Conservation (phyloP, 2,329 filamentous ascomycete genomes). For the Arachnomyces sp. region DNA sequence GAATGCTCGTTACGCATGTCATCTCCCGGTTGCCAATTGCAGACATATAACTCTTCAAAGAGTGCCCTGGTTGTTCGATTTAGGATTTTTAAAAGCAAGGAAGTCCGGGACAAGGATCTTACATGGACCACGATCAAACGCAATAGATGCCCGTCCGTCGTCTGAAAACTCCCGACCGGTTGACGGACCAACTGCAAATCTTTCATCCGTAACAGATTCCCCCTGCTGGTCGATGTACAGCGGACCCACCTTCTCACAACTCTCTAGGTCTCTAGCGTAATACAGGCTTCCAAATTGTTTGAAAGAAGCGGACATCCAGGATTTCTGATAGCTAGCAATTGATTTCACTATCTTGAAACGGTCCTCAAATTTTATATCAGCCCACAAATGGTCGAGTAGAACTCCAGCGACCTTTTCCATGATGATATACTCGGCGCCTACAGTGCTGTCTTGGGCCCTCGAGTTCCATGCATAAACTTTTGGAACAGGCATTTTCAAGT, state of each 20-base stretch:
- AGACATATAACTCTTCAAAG: slow-evolving; percentile 21
- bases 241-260: slow-evolving; percentile 7
- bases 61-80: slow-evolving; percentile 10
- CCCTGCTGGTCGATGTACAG: slow-evolving; percentile 13
- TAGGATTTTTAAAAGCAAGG: slow-evolving; percentile 1
- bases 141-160: slow-evolving; percentile 21
- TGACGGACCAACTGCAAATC: slow-evolving; percentile 33
- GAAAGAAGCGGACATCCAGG: slow-evolving; percentile 25
- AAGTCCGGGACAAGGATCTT: slow-evolving; percentile 13
- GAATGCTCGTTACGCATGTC: slow-evolving; percentile 17
- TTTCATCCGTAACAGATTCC: slow-evolving; percentile 14
- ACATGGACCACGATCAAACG: slow-evolving; percentile 32
- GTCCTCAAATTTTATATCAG: slow-evolving; percentile 18
- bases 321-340: slow-evolving; percentile 23
- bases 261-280: slow-evolving; percentile 23
- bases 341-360: slow-evolving; percentile 19
- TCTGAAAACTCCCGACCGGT: slow-evolving; percentile 26
- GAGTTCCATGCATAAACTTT: slow-evolving; percentile 28
- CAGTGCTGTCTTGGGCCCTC: slow-evolving; percentile 16
- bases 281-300: slow-evolving; percentile 20
- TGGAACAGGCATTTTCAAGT: slow-evolving; percentile 25
- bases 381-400: slow-evolving; percentile 24
- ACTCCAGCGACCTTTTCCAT: slow-evolving; percentile 22
- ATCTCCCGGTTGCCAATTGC: slow-evolving; percentile 28
- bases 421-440: slow-evolving; percentile 27